Percentiles rank a stretch among this genome's conserved stretches.
These are phyloP conservation scores for Phytomonas serpens DNA, from an alignment of 208 protist genomes.

Conservation along the genomic window DNA sequence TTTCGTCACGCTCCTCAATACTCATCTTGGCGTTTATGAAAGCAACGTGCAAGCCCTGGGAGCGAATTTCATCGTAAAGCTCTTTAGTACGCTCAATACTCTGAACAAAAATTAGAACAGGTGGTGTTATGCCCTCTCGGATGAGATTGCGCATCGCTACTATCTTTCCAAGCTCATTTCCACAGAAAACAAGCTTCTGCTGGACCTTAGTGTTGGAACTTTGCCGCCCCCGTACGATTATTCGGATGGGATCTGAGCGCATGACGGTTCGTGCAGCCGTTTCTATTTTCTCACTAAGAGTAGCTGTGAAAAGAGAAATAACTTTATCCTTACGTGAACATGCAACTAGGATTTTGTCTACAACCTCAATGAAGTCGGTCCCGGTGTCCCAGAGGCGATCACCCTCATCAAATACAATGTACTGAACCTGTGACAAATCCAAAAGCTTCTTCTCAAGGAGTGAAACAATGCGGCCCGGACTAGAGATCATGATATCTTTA, in stretches of 20 bases:
- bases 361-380: conserved; percentile 63
- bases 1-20: conserved; percentile 86
- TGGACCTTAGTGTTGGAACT: conserved; percentile 68
- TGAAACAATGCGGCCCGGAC: conserved; percentile 73
- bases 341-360: conserved; percentile 86
- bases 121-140: conserved; percentile 88
- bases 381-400: conserved; percentile 94
- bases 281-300: conserved; percentile 89
- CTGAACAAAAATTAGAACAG: conserved; percentile 97
- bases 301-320: conserved; percentile 92
- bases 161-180: conserved; percentile 96
- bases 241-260: conserved; percentile 82
- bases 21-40: conserved; percentile 89
- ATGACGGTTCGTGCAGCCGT: conserved; percentile 85
- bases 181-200: conserved; percentile 93
- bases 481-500: conserved; percentile 91
- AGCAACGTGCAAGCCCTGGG: conserved; percentile 79
- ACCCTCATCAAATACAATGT: conserved; percentile 97
- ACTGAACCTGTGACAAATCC: conserved; percentile 65
- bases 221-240: conserved; percentile 88
- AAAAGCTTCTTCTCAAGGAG: conserved; percentile 77
- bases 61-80: conserved; percentile 93
- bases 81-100: conserved; percentile 95
- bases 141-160: conserved; percentile 94
- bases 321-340: conserved; percentile 74